Base-by-base conservation (phyloP, 164 flowering plant species). In the Nymphaea colorata region DNA sequence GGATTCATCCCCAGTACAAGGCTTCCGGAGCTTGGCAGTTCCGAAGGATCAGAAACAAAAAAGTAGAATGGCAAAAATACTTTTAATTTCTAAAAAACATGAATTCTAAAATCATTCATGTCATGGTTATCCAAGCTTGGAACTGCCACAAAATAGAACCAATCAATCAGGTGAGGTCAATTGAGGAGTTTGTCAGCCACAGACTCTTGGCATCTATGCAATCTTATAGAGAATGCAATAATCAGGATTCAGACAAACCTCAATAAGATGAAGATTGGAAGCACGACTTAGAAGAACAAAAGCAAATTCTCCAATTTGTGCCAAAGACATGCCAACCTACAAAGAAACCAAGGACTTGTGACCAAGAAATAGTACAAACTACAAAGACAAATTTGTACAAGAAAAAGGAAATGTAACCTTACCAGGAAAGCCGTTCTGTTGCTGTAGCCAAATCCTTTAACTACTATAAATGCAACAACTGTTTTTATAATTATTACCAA, bases 261-360 rank as follows among this genome's bases (percentile, higher is more conserved):
- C 98, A 73, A 93, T 89, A 72, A 93, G 84, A 77, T 87, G 87
- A 80, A 90, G 87, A 82, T 93, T 88, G 57, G 98, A 90, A 68
- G 98, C 98, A 67, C 96, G 96, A 70, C 98, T 93, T 64, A 93
- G 86, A 79, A 93, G 93, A 76, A 93, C 96, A 80, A 93, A 93
- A 75, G 98, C 93, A 76, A 93, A 93, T 76, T 93, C 96, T 64
- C 98, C 98, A 71, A 93, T 93, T 73, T 93, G 98, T 44, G 98
- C 98, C 67, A 93, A 77, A 69, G 96, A 93, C 92, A 93, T 88
- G 44, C 96, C 98, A 76, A 90, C 98, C 98, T 93, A 77, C 68
- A 79, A 25, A 74, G 0, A 8, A 51, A 51, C 12, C 14, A 51
- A 7, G 8, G 57, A 51, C 14, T 51, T 51, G 8, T 8, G 3